Conservation (phyloP, 1,139 yeast genomes). For the Nakaseomyces bracarensis region DNA sequence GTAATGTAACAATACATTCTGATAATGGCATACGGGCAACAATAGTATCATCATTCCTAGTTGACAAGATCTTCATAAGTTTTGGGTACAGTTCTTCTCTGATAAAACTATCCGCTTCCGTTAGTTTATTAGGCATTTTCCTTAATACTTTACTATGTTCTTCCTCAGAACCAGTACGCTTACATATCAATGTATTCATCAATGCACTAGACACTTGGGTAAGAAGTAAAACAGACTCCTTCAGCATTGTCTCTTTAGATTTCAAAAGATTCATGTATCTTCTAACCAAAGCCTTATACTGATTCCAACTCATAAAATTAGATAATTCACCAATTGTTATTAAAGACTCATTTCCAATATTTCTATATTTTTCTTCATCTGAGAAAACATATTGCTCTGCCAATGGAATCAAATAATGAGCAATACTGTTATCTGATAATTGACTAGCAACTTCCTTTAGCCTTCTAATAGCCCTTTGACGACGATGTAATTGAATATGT, state of each 20-base stretch:
- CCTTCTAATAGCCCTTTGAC: slow-evolving; percentile 72
- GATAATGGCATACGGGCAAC: slow-evolving; percentile 70
- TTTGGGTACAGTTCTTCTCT: slow-evolving; percentile 54
- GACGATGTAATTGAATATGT: slow-evolving; percentile 80
- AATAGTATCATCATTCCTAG: slow-evolving; percentile 71
- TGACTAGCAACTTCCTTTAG: slow-evolving; percentile 38
- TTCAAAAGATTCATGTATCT: slow-evolving; percentile 58
- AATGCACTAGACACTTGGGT: slow-evolving; percentile 58
- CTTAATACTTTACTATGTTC: slow-evolving; percentile 18
- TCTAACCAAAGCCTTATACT: slow-evolving; percentile 64
- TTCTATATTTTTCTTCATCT: slow-evolving; percentile 48
- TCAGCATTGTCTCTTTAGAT: slow-evolving; percentile 44
- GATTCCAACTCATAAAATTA: slow-evolving; percentile 63
- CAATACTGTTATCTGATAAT: slow-evolving; percentile 51
- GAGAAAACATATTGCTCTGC: slow-evolving; percentile 67
- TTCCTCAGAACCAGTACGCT: slow-evolving; percentile 12
- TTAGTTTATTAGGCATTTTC: slow-evolving; percentile 35
- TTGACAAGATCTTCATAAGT: slow-evolving; percentile 49
- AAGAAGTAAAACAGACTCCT: slow-evolving; percentile 53
- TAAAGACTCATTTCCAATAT: slow-evolving; percentile 67
- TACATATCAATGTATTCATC: slow-evolving; percentile 27
- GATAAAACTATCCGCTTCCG: slow-evolving; percentile 46
- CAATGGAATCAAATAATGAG: slow-evolving; percentile 78
- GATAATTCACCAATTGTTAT: slow-evolving; percentile 54
- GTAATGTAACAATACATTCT: slow-evolving; percentile 68